Evolutionary conservation across 371 early-diverging fungal genomes (phyloP).

Genomic region (Zychaea mexicana): DNA sequence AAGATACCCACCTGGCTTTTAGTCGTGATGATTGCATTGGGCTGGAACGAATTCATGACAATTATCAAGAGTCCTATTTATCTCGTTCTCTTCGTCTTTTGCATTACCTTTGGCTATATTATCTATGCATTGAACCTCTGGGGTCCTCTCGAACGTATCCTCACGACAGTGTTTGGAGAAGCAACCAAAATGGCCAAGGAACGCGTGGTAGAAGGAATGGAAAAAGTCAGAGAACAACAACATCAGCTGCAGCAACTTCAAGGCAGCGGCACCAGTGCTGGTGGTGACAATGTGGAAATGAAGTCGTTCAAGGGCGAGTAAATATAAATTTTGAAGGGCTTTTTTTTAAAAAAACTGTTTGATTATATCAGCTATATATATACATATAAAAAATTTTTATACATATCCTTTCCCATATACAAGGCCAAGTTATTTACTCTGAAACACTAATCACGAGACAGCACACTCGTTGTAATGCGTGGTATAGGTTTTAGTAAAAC

Average conservation of each 20-base stretch:
- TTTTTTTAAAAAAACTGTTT: neutral
- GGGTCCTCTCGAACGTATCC: constrained; percentile 65
- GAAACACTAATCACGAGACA: too few relatives aligned
- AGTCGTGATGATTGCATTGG: constrained; percentile 73
- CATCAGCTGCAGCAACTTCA: constrained; percentile 5
- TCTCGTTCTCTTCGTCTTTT: constrained; percentile 57
- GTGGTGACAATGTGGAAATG: constrained; percentile 14
- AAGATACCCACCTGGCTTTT: constrained; percentile 90
- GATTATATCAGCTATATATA: neutral
- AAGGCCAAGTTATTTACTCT: too few relatives aligned
- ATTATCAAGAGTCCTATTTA: constrained; percentile 84
- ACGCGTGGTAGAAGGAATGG: constrained; percentile 29
- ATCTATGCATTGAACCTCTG: constrained; percentile 68
- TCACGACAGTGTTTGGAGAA: constrained; percentile 39
- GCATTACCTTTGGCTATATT: constrained; percentile 54
- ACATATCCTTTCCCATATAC: too few relatives aligned
- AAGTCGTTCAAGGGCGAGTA: constrained; percentile 14
- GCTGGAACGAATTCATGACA: constrained; percentile 93
- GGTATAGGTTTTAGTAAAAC: too few relatives aligned
- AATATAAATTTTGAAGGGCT: neutral
- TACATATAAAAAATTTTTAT: too few relatives aligned
- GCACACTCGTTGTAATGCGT: too few relatives aligned
- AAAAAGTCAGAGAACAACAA: constrained; percentile 20
- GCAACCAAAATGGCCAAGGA: constrained; percentile 44
- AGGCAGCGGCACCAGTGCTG: neutral